These are phyloP conservation scores for Kwoniella pini DNA, from an alignment of 768 basidiomycete species.

Conservation along the genomic window DNA sequence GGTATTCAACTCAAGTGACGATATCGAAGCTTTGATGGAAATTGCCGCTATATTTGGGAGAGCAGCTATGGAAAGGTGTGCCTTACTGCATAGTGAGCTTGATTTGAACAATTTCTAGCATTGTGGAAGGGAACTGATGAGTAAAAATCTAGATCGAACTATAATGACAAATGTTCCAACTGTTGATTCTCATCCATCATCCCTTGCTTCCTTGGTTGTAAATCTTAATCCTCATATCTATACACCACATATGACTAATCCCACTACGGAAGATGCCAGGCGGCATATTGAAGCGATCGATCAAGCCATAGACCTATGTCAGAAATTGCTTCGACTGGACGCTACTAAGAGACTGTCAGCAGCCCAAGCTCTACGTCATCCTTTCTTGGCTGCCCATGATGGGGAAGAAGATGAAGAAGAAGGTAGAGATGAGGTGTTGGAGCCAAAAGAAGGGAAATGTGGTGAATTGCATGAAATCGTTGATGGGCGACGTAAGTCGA, in stretches of 20 bases:
- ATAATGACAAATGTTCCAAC: constrained; percentile 88
- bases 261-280: constrained; percentile 56
- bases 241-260: constrained; percentile 60
- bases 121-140: constrained; percentile 6
- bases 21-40: constrained; percentile 94
- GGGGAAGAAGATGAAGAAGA: constrained; percentile 50
- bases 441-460: constrained; percentile 32
- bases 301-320: constrained; percentile 72
- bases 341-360: constrained; percentile 77
- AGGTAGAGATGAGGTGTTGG: constrained; percentile 15
- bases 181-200: constrained; percentile 65
- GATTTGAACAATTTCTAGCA: not conserved
- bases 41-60: constrained; percentile 83
- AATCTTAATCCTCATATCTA: constrained; percentile 68
- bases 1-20: constrained; percentile 88
- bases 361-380: constrained; percentile 71
- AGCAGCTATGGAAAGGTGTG: constrained; percentile 77
- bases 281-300: constrained; percentile 63
- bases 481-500: constrained; percentile 40
- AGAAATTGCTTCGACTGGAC: constrained; percentile 72
- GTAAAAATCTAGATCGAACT: constrained; percentile 68
- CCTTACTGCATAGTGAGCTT: constrained; percentile 78
- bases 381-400: constrained; percentile 63
- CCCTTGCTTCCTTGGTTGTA: constrained; percentile 74
- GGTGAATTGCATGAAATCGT: constrained; percentile 32